Evolutionary conservation across 108 stramenopile species (phyloP).

Genomic region (Schizochytrium sp.): DNA sequence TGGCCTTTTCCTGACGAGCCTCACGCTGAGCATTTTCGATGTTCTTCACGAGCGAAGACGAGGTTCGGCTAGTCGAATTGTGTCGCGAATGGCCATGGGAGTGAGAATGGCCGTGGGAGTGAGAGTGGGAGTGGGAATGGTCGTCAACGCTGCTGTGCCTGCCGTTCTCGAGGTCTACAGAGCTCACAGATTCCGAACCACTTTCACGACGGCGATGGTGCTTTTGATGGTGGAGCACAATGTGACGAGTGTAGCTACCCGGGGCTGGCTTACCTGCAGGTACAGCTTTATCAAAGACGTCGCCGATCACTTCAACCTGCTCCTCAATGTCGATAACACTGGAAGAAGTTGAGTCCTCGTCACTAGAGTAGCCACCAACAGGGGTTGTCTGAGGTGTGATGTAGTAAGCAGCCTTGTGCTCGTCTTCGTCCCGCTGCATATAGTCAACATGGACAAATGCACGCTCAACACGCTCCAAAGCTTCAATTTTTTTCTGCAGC

Average conservation of each 20-base stretch:
- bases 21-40: not conserved
- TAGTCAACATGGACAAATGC: conserved; percentile 97
- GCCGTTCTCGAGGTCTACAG: no score
- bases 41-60: not conserved
- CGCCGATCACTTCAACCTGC: conserved; percentile 19
- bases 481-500: conserved; percentile 92
- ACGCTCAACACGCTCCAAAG: conserved; percentile 88
- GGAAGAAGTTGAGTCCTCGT: conserved; percentile 6
- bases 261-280: not conserved
- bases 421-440: conserved; percentile 87
- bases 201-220: not conserved
- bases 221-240: conserved; percentile 2
- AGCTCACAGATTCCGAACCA: not conserved
- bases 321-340: conserved; percentile 48
- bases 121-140: not conserved
- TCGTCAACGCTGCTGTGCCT: not conserved
- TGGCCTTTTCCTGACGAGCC: no score
- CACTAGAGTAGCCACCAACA: not conserved
- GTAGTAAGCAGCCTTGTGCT: conserved; percentile 76
- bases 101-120: not conserved
- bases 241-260: conserved; percentile 18
- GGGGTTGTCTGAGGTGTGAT: conserved; percentile 57
- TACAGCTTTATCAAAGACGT: not conserved
- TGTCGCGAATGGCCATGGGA: not conserved
- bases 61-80: not conserved